A percentile compares a stretch with the other conserved stretches of the same genome.
phyloP scores from a whole-genome alignment of 2,329 filamentous ascomycete genomes.

The Knoxdaviesia proteae region DNA sequence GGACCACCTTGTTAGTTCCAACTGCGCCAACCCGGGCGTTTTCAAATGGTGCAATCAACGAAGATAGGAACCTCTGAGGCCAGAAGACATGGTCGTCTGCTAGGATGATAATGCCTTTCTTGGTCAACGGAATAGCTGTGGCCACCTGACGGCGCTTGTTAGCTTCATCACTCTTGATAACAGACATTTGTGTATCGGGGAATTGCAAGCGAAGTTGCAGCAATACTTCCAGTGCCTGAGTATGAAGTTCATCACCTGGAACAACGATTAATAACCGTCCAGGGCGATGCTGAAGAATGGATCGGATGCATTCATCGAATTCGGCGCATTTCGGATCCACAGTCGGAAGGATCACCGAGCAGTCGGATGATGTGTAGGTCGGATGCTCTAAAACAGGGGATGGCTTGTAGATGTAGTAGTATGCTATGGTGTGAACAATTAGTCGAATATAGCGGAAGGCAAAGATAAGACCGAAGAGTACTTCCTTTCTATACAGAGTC shows the following conservation, averaged over 20 bases:
- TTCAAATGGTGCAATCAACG: slow-evolving; percentile 15
- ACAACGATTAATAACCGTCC: slow-evolving; percentile 22
- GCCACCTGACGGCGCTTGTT: slow-evolving; percentile 28
- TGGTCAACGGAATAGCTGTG: slow-evolving; percentile 19
- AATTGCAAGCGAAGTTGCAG: slow-evolving; percentile 1
- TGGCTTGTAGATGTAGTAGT: slow-evolving; percentile 17
- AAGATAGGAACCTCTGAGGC: slow-evolving; percentile 18
- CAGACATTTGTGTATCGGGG: slow-evolving; percentile 8
- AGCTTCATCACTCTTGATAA: slow-evolving; percentile 13
- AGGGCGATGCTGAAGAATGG: slow-evolving; percentile 18
- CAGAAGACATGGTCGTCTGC: slow-evolving; percentile 34
- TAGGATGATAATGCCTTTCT: slow-evolving; percentile 6
- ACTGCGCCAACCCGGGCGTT: slow-evolving; percentile 28
- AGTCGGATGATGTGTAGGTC: slow-evolving; percentile 15
- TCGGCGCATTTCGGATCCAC: slow-evolving; percentile 19
- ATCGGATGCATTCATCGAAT: slow-evolving; percentile 20
- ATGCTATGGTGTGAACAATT: slow-evolving; percentile 19
- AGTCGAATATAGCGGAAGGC: slow-evolving; percentile 22
- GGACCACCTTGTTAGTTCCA: slow-evolving; percentile 33
- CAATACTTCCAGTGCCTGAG: slow-evolving; percentile 6
- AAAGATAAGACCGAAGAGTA: slow-evolving; percentile 9
- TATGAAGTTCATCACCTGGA: slow-evolving; percentile 13
- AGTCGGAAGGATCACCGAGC: slow-evolving; percentile 30
- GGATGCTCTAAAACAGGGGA: slow-evolving; percentile 10
- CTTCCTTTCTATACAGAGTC: too few species aligned